Conservation (phyloP, 495 filamentous ascomycete genomes). For the Neurospora sp. region DNA sequence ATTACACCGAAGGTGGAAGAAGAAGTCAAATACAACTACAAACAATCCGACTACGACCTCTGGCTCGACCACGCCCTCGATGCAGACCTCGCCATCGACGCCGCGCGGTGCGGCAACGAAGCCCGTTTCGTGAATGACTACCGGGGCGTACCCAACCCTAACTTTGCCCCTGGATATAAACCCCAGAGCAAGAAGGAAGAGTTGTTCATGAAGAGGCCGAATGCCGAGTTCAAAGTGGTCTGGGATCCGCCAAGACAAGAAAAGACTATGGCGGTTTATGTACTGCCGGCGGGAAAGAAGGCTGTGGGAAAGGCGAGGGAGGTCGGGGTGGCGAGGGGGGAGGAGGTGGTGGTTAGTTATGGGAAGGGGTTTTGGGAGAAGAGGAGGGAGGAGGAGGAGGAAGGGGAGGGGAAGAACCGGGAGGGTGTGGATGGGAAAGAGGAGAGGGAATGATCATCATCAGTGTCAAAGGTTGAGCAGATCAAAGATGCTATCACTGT, state of each 20-base stretch:
- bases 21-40: slow-evolving; percentile 25
- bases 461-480: neutral
- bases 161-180: neutral
- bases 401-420: neutral
- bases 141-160: slow-evolving; percentile 40
- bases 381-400: slow-evolving; percentile 23
- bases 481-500: neutral
- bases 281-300: slow-evolving; percentile 47
- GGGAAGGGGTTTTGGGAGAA: slow-evolving; percentile 55
- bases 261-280: slow-evolving; percentile 52
- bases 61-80: slow-evolving; percentile 40
- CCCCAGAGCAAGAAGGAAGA: neutral
- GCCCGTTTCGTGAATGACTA: slow-evolving; percentile 68
- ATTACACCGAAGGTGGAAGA: too few species aligned
- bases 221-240: slow-evolving; percentile 51
- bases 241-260: slow-evolving; percentile 37
- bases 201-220: slow-evolving; percentile 24
- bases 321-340: slow-evolving; percentile 17
- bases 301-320: slow-evolving; percentile 28
- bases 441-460: too few species aligned
- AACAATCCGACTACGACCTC: slow-evolving; percentile 55
- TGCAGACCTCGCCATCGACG: slow-evolving; percentile 58
- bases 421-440: too few species aligned
- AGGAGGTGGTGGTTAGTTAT: slow-evolving; percentile 51
- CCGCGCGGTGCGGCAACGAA: slow-evolving; percentile 52